Conservation (phyloP, 2,329 filamentous ascomycete genomes). For the Penicillium sp. region DNA sequence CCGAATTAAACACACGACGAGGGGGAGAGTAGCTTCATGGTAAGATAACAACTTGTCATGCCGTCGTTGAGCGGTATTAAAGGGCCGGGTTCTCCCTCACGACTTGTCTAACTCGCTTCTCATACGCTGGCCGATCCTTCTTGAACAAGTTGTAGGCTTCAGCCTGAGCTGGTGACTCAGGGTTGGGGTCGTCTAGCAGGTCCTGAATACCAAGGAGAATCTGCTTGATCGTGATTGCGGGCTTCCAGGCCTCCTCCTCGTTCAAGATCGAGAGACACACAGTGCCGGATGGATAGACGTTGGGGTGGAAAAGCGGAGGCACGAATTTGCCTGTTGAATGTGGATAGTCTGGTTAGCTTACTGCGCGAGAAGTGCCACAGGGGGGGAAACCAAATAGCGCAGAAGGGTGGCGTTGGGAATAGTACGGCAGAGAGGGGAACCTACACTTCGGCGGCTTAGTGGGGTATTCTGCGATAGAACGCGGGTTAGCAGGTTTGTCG, state of each 20-base stretch:
- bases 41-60: too few relatives aligned
- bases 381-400: neutral
- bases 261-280: slow-evolving; percentile 96
- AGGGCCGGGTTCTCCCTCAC: slow-evolving; percentile 76
- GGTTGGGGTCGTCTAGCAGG: slow-evolving; percentile 89
- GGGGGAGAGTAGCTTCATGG: too few relatives aligned
- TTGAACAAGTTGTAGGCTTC: slow-evolving; percentile 97
- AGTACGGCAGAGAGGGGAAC: too few relatives aligned
- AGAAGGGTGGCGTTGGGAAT: too few relatives aligned
- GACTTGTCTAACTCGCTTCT: slow-evolving; percentile 74
- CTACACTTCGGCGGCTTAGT: slow-evolving; percentile 98
- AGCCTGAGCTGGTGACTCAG: slow-evolving; percentile 89
- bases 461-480: slow-evolving; percentile 64
- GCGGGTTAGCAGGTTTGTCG: slow-evolving; percentile 11
- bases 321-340: slow-evolving; percentile 97
- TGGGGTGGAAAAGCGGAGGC: slow-evolving; percentile 92
- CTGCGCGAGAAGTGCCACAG: too few relatives aligned
- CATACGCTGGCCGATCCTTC: slow-evolving; percentile 77
- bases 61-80: too few relatives aligned
- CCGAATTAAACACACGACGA: too few relatives aligned
- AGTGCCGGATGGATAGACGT: slow-evolving; percentile 95
- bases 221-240: slow-evolving; percentile 95
- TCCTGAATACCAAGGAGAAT: slow-evolving; percentile 94
- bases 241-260: slow-evolving; percentile 97
- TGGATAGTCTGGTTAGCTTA: too few relatives aligned